Conservation (phyloP, 305 asterid genomes). For the Fraxinus platypoda region DNA sequence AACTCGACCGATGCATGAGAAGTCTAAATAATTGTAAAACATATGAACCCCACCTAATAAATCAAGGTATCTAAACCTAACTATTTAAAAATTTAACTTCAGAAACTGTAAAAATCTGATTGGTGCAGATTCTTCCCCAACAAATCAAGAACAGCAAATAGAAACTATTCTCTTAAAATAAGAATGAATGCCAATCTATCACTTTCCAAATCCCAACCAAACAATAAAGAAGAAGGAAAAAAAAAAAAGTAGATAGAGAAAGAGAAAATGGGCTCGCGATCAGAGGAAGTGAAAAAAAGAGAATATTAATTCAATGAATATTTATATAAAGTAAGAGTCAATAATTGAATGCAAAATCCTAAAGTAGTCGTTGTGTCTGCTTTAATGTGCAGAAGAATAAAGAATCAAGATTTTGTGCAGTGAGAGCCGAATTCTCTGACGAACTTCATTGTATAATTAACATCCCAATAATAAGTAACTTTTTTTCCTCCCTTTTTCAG, state of each 20-base stretch:
- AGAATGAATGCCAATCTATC: background rate
- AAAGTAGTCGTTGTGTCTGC: background rate
- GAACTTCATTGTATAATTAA: background rate
- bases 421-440: constrained; percentile 4
- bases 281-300: background rate
- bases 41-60: background rate
- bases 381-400: background rate
- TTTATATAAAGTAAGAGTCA: background rate
- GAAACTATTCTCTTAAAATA: background rate
- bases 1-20: background rate
- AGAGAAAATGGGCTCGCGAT: background rate
- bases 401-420: background rate
- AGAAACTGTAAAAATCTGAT: background rate
- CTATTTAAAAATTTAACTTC: background rate
- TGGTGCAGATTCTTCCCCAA: background rate
- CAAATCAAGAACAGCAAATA: background rate
- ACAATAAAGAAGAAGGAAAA: background rate
- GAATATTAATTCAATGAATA: background rate
- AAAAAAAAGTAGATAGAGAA: background rate
- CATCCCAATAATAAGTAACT: background rate
- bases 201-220: background rate
- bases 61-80: background rate
- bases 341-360: constrained; percentile 1
- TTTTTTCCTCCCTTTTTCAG: background rate
- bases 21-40: background rate